Evolutionary conservation across 345 rosid genomes (phyloP), one percentile per base, ranked within the genome.

Genomic region (Eucalyptus regnans): DNA sequence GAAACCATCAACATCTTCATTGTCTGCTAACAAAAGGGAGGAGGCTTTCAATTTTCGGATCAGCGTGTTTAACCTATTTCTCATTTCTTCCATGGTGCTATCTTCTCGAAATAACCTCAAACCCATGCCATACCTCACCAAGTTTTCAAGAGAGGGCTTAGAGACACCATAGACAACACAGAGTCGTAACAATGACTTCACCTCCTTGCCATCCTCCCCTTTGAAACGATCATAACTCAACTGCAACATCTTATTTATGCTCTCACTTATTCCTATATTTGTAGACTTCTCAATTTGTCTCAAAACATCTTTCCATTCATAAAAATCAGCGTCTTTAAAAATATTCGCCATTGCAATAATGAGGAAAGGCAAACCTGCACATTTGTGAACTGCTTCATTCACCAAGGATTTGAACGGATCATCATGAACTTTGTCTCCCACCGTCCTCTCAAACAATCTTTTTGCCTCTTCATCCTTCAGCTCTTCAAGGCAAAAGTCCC

Each of bases 31-130:
- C 2, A 56, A 56, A 56, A 56, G 62, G 0, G 29, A 56, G 62
- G 62, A 4, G 0, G 62, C 62, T 56, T 22, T 2, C 5, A 56
- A 0, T 0, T 1, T 23, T 9, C 0, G 29, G 62, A 56, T 1
- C 0, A 23, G 12, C 23, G 62, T 2, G 12, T 0, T 4, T 3
- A 56, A 1, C 29, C 62, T 56, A 56, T 56, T 0, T 56, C 62
- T 2, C 9, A 2, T 12, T 9, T 56, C 62, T 56, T 56, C 5
- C 29, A 56, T 23, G 62, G 3, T 22, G 0, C 5, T 23, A 23
- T 23, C 3, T 4, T 9, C 62, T 56, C 3, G 3, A 22, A 56
- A 56, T 56, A 56, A 56, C 29, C 12, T 56, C 0, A 0, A 56
- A 23, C 62, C 29, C 10, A 56, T 6, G 0, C 29, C 0, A 6